Conservation (phyloP, 2,329 filamentous ascomycete genomes). For the Hymenoscyphus fructigenus region DNA sequence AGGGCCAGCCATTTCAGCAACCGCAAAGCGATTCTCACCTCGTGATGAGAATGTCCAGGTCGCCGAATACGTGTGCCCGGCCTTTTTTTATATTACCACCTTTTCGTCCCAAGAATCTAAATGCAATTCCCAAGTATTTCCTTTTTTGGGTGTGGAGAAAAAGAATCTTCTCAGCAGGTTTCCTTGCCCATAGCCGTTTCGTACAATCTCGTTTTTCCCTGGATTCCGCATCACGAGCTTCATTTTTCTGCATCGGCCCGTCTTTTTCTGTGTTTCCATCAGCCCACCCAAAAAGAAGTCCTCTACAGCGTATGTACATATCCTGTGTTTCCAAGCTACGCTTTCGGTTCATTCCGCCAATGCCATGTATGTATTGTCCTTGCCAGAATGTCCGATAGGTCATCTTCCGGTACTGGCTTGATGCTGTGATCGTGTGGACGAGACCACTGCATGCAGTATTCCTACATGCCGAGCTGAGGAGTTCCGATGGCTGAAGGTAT, state of each 20-base stretch:
- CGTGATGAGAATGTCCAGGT: not conserved
- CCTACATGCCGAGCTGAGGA: slow-evolving; percentile 13
- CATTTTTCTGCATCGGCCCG: slow-evolving; percentile 22
- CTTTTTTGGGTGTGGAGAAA: slow-evolving; percentile 3
- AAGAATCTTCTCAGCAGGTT: slow-evolving; percentile 14
- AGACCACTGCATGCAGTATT: not conserved
- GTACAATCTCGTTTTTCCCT: slow-evolving; percentile 14
- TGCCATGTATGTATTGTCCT: slow-evolving; percentile 13
- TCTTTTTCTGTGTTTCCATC: slow-evolving; percentile 22
- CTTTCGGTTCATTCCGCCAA: slow-evolving; percentile 20
- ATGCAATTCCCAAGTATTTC: slow-evolving; percentile 1
- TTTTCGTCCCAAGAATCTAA: not conserved
- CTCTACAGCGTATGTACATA: slow-evolving; percentile 12
- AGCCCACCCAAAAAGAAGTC: slow-evolving; percentile 23
- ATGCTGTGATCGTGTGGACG: not conserved
- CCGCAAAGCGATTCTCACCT: not conserved
- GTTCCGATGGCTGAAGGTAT: slow-evolving; percentile 11
- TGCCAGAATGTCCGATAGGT: slow-evolving; percentile 20
- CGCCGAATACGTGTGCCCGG: not conserved
- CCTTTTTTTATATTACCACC: not conserved
- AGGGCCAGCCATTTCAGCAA: not conserved
- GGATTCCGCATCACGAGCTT: slow-evolving; percentile 23
- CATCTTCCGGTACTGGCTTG: slow-evolving; percentile 9
- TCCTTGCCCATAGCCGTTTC: slow-evolving; percentile 23
- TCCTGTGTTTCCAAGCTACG: slow-evolving; percentile 13